phyloP scores from a whole-genome alignment of 306 rosid genomes.

The Styphnolobium japonicum region DNA sequence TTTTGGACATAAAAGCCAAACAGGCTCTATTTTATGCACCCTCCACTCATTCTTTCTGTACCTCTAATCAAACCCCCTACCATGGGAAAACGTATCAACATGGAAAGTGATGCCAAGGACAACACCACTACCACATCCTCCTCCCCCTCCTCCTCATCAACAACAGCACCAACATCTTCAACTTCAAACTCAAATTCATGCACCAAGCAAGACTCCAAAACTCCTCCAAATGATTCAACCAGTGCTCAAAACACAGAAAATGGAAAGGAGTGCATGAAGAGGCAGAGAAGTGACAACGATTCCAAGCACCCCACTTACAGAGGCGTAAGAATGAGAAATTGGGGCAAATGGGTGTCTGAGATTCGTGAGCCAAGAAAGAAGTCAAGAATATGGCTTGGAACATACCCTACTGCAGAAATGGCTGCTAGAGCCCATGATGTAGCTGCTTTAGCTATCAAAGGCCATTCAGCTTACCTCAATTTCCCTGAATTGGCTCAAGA shows the following conservation, averaged over 20 bases:
- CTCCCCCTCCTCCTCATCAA: not conserved
- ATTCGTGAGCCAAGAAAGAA: conserved; percentile 90
- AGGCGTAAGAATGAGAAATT: conserved; percentile 76
- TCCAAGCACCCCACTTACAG: conserved; percentile 57
- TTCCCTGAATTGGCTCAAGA: conserved; percentile 61
- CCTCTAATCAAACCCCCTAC: conserved; percentile 16
- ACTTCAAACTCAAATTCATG: conserved; percentile 18
- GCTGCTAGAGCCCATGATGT: conserved; percentile 97
- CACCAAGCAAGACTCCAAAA: conserved; percentile 4
- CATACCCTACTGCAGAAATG: conserved; percentile 83
- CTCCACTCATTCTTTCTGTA: conserved; percentile 37
- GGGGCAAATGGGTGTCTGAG: conserved; percentile 97
- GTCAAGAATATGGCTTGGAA: conserved; percentile 91
- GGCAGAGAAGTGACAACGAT: conserved; percentile 29
- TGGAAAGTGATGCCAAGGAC: conserved; percentile 52
- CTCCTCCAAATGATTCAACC: conserved; percentile 9
- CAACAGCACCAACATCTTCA: conserved; percentile 7
- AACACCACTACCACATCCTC: conserved; percentile 17
- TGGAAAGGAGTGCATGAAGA: conserved; percentile 38
- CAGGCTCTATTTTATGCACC: conserved; percentile 33
- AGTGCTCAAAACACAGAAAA: conserved; percentile 11
- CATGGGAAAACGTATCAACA: conserved; percentile 47
- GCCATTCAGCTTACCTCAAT: conserved; percentile 71
- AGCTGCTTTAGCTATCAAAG: conserved; percentile 84
- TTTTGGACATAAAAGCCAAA: conserved; percentile 28